phyloP scores from a whole-genome alignment of 1,284 basidiomycete genomes.

The Papiliotrema laurentii region DNA sequence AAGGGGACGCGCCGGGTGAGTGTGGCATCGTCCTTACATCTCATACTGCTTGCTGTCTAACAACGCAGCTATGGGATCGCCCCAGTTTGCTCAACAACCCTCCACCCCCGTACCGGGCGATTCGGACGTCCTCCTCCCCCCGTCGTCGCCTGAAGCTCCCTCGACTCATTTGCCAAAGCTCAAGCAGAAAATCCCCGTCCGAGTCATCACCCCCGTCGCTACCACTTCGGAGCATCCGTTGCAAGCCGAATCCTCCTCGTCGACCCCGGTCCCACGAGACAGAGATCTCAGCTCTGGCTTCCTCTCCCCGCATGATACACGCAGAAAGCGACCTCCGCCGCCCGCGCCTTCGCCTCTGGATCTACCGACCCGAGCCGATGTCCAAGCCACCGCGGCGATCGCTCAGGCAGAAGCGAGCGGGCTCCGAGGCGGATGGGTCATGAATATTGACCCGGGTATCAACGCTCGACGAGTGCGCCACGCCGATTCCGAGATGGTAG shows the following conservation, averaged over 20 bases:
- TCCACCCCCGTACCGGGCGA: constrained; percentile 34
- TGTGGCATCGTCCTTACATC: background rate
- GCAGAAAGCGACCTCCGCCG: constrained; percentile 13
- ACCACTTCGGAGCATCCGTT: constrained; percentile 34
- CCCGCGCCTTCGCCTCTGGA: constrained; percentile 41
- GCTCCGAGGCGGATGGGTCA: constrained; percentile 49
- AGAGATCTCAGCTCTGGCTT: constrained; percentile 19
- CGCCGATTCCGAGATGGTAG: constrained; percentile 45
- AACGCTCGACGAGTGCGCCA: constrained; percentile 9
- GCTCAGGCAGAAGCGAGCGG: constrained; percentile 42
- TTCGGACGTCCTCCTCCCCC: constrained; percentile 38
- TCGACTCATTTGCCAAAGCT: background rate
- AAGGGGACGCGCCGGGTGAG: constrained; percentile 42
- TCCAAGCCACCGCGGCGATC: constrained; percentile 48
- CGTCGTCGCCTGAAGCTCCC: constrained; percentile 35
- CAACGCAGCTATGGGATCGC: constrained; percentile 26
- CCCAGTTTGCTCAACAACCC: constrained; percentile 22
- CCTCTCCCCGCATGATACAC: constrained; percentile 35
- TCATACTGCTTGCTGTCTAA: constrained; percentile 1
- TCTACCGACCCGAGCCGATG: constrained; percentile 48
- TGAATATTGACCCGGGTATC: constrained; percentile 38
- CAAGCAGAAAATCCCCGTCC: constrained; percentile 24
- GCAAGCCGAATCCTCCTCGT: constrained; percentile 5
- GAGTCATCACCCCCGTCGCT: constrained; percentile 32
- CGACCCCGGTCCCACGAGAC: constrained; percentile 5